These are phyloP conservation scores for Pleurostoma richardsiae DNA, from an alignment of 2,329 filamentous ascomycete genomes.

Conservation along the genomic window DNA sequence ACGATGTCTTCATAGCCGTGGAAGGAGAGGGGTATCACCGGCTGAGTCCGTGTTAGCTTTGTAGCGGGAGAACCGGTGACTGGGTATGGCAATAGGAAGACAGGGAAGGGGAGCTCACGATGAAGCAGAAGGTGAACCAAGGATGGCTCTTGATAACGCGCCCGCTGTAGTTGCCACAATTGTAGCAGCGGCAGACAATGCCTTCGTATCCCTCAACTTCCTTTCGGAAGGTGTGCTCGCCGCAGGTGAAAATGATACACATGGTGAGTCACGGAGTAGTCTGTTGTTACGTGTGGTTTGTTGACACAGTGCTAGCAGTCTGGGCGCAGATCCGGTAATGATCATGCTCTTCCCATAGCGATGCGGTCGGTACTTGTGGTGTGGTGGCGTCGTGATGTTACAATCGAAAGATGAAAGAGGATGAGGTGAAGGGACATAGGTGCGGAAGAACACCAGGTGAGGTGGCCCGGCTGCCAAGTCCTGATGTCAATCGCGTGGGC, in stretches of 20 bases:
- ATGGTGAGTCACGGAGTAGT: slow-evolving; percentile 24
- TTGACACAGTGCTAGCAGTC: too few relatives aligned
- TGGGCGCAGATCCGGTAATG: too few relatives aligned
- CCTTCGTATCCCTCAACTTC: slow-evolving; percentile 57
- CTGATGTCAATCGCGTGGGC: too few relatives aligned
- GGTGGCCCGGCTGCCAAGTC: too few relatives aligned
- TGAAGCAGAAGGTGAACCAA: slow-evolving; percentile 78
- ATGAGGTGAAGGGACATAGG: too few relatives aligned
- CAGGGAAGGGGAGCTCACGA: slow-evolving; percentile 39
- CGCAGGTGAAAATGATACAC: slow-evolving; percentile 60
- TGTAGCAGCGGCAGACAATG: slow-evolving; percentile 57
- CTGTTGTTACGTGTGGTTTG: too few relatives aligned
- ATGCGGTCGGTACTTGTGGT: too few relatives aligned
- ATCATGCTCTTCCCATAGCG: too few relatives aligned
- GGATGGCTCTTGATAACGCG: slow-evolving; percentile 58
- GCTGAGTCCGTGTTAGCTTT: slow-evolving; percentile 31
- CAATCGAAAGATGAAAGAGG: too few relatives aligned
- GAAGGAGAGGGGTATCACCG: slow-evolving; percentile 66
- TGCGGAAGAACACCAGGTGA: too few relatives aligned
- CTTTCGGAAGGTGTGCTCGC: slow-evolving; percentile 56
- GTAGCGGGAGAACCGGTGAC: not conserved
- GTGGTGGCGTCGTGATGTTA: too few relatives aligned
- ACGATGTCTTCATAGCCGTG: slow-evolving; percentile 64
- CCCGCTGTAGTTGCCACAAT: slow-evolving; percentile 61
- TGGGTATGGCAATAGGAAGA: not conserved